Evolutionary conservation across 768 basidiomycete genomes (phyloP), one percentile per base, ranked within the genome.

Genomic region (Tephrocybe rancida): DNA sequence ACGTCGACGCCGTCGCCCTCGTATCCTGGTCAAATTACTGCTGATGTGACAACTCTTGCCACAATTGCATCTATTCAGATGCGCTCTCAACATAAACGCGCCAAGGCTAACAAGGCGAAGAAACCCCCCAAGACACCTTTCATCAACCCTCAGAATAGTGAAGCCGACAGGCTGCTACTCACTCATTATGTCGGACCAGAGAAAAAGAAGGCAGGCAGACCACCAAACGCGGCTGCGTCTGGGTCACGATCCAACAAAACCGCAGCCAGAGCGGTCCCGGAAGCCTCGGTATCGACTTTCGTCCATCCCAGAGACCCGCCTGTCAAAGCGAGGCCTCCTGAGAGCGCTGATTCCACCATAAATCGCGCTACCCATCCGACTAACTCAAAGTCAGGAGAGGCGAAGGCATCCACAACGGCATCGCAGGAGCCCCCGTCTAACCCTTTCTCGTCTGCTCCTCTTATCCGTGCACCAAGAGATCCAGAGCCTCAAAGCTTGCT

Each of bases 161-260:
- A 74, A 56, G 77, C 77, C 1, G 77, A 79, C 52, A 73, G 72
- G 61, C 61, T 79, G 7, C 56, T 77, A 62, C 67, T 68, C 48
- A 67, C 63, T 0, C 70, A 75, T 5, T 77, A 77, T 50, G 73
- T 73, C 24, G 78, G 80, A 16, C 78, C 78, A n/a, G 63, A 72
- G 51, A 76, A 71, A 55, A 79, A 78, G 62, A 66, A 80, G 47
- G 29, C 52, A 63, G 71, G 69, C 25, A 67, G 78, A 54, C 76
- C 76, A 7, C 71, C 66, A 13, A 67, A 55, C 30, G 56, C 61
- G 16, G 43, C 43, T 32, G 55, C 63, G n/a, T 65, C 67, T 39
- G 55, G 63, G 30, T 60, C 64, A 25, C 48, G 45, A 32, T 57
- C 56, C 43, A 56, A 59, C 18, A 56, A 50, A 32, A 58, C 66